A percentile compares a stretch with the other conserved stretches of the same genome.
Evolutionary conservation across 108 stramenopile genomes (phyloP).

Genomic region (Skeletonema costatum): DNA sequence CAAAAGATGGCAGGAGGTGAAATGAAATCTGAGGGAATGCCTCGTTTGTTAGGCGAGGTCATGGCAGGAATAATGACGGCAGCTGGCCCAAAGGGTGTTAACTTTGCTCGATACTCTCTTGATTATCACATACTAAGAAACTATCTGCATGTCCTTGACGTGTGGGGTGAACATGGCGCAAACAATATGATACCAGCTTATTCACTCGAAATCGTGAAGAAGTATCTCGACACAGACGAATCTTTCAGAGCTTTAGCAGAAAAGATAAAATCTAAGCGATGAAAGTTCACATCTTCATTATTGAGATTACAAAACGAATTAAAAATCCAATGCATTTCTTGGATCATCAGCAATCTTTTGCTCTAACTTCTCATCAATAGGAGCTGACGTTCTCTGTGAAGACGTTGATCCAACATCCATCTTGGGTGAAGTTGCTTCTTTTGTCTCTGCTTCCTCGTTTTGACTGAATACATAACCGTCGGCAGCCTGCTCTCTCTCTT

Average conservation of each 20-base stretch:
- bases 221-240: constrained; percentile 57
- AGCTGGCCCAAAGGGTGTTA: constrained; percentile 72
- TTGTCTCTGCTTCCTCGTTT: constrained; percentile 5
- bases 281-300: background rate
- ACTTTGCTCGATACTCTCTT: constrained; percentile 80
- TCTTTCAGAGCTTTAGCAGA: constrained; percentile 22
- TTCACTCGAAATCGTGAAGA: constrained; percentile 55
- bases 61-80: constrained; percentile 63
- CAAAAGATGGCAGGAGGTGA: constrained; percentile 57
- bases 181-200: constrained; percentile 52
- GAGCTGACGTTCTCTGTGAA: constrained; percentile 15
- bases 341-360: constrained; percentile 41
- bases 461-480: constrained; percentile 31
- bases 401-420: background rate
- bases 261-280: constrained; percentile 21
- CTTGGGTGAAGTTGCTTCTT: constrained; percentile 4
- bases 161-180: constrained; percentile 53
- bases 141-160: constrained; percentile 67
- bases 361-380: constrained; percentile 20
- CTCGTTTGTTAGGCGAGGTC: constrained; percentile 62
- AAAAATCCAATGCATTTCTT: constrained; percentile 49
- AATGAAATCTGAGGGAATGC: constrained; percentile 66
- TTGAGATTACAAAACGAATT: background rate
- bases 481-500: constrained; percentile 35
- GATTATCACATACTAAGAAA: constrained; percentile 87